Conservation (phyloP, 768 basidiomycete genomes). For the Mycena rosella region DNA sequence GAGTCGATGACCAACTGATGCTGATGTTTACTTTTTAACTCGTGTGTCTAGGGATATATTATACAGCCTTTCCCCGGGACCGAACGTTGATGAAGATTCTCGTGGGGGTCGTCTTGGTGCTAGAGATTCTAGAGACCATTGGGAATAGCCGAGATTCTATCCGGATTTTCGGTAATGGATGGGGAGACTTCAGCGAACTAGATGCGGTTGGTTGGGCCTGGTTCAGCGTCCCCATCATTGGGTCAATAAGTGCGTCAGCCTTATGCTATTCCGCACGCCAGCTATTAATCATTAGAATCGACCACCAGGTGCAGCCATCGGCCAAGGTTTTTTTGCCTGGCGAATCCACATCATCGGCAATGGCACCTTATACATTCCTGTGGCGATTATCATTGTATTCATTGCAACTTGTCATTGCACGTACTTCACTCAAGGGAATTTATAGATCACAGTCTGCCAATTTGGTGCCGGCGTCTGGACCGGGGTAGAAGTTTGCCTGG, state of each 20-base stretch:
- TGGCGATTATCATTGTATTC: background rate
- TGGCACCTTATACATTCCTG: background rate
- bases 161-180: slow-evolving; percentile 15
- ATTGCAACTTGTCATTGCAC: background rate
- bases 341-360: background rate
- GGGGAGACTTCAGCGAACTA: slow-evolving; percentile 29
- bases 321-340: background rate
- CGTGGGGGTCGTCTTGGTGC: background rate
- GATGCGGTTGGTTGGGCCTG: slow-evolving; percentile 33
- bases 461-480: background rate
- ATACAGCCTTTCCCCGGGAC: background rate
- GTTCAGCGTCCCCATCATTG: slow-evolving; percentile 38
- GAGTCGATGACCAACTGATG: background rate
- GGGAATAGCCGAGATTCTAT: background rate
- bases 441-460: background rate
- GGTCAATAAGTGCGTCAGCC: slow-evolving; percentile 21
- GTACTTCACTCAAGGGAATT: background rate
- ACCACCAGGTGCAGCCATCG: background rate
- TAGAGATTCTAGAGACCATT: background rate
- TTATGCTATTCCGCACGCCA: background rate
- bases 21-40: background rate
- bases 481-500: background rate
- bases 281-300: background rate
- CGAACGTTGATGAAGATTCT: background rate
- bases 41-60: background rate